phyloP scores from a whole-genome alignment of 495 filamentous ascomycete species.

The Penicillium cosmopolitanum region DNA sequence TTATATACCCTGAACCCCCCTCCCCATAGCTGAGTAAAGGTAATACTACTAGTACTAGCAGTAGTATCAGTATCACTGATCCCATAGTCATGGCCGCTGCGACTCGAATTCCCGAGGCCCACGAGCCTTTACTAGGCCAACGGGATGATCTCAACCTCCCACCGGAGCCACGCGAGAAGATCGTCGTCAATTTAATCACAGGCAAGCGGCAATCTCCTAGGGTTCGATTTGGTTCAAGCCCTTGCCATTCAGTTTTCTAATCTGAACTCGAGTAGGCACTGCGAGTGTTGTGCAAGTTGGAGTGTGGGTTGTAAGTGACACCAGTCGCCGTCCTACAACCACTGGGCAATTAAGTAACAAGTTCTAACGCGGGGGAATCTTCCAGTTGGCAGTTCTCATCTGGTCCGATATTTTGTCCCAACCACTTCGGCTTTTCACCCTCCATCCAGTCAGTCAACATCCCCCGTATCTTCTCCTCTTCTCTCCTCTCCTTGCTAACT shows the following conservation, averaged over 20 bases:
- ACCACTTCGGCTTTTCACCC: conserved; percentile 72
- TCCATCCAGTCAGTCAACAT: conserved; percentile 67
- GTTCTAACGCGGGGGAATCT: background rate
- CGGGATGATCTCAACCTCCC: conserved; percentile 75
- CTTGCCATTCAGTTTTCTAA: too few species aligned
- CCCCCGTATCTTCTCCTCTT: background rate
- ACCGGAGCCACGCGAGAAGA: conserved; percentile 63
- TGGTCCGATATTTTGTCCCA: conserved; percentile 74
- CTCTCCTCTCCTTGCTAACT: background rate
- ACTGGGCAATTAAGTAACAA: too few species aligned
- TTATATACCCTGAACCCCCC: too few species aligned
- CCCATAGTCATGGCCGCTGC: conserved; percentile 54
- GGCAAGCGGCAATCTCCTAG: conserved; percentile 52
- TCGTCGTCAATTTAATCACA: conserved; percentile 73
- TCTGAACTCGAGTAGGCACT: conserved; percentile 53
- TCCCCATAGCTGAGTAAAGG: too few species aligned
- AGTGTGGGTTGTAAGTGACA: conserved; percentile 60
- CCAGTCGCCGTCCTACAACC: too few species aligned
- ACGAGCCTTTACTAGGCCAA: conserved; percentile 77
- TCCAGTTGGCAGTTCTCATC: conserved; percentile 68
- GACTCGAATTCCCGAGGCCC: conserved; percentile 53
- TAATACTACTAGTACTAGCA: too few species aligned
- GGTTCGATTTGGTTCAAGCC: too few species aligned
- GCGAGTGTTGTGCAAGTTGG: conserved; percentile 69
- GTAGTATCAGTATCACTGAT: background rate